Percentiles rank a stretch among this genome's conserved stretches.
Evolutionary conservation across 148 eudicot species (phyloP).

Genomic region (Simmondsia chinensis): DNA sequence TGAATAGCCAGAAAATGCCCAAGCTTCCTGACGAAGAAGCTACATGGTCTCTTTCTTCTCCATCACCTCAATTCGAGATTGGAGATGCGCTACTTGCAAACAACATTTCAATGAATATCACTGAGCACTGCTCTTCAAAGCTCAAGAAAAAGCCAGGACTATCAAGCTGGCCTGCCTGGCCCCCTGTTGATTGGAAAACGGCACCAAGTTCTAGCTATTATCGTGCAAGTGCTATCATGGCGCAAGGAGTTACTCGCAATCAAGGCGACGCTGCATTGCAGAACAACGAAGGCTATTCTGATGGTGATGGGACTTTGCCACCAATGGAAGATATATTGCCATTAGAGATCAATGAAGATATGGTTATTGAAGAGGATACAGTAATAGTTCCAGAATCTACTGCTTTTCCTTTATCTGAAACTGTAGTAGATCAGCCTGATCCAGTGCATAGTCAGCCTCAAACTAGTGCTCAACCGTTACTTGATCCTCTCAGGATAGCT

Average conservation of each 20-base stretch:
- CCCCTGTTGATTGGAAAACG: conserved; percentile 81
- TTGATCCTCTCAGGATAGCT: conserved; percentile 23
- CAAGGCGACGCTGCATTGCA: conserved; percentile 8
- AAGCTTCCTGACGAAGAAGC: conserved; percentile 66
- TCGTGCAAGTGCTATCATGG: conserved; percentile 6
- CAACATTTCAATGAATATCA: conserved; percentile 10
- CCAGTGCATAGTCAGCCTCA: conserved; percentile 5
- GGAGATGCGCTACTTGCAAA: conserved; percentile 11
- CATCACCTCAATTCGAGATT: conserved; percentile 13
- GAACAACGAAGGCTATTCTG: conserved; percentile 5
- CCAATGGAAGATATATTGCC: too few relatives aligned
- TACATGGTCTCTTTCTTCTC: conserved; percentile 53
- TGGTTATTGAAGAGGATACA: conserved; percentile 24
- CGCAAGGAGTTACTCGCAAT: conserved; percentile 11
- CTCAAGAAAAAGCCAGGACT: conserved; percentile 24
- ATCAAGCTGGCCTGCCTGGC: conserved; percentile 95
- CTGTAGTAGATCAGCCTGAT: conserved; percentile 10
- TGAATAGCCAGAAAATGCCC: conserved; percentile 73
- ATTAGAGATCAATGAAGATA: conserved; percentile 22
- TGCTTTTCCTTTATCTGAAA: conserved; percentile 13
- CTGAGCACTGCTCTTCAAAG: conserved; percentile 16
- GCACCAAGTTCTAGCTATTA: conserved; percentile 59
- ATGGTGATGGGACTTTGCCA: not conserved
- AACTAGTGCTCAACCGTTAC: conserved; percentile 8
- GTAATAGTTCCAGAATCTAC: conserved; percentile 10